These are phyloP conservation scores for Flammula alnicola DNA, from an alignment of 1,284 basidiomycete species.

Conservation along the genomic window DNA sequence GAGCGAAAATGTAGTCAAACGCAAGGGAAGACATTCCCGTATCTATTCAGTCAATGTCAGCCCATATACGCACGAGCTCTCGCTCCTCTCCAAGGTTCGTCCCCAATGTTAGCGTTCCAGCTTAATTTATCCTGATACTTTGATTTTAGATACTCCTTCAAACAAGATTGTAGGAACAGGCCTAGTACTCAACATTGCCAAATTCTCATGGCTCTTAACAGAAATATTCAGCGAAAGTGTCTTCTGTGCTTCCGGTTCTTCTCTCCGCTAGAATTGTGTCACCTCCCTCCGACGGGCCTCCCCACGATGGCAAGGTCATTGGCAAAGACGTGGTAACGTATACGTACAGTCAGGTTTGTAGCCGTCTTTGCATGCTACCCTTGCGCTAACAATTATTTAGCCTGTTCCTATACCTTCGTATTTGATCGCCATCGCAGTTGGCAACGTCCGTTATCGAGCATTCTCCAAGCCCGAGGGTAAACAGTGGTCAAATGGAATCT, in stretches of 20 bases:
- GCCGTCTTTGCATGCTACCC: neutral
- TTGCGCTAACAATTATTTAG: constrained; percentile 41
- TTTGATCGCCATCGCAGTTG: constrained; percentile 85
- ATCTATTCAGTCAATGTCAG: constrained; percentile 94
- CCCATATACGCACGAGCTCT: constrained; percentile 88
- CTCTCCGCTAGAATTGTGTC: constrained; percentile 84
- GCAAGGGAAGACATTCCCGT: constrained; percentile 84
- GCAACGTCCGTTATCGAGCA: constrained; percentile 77
- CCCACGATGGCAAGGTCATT: constrained; percentile 69
- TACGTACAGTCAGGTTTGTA: constrained; percentile 66
- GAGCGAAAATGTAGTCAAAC: constrained; percentile 73
- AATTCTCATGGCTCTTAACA: constrained; percentile 30
- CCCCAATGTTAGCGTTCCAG: constrained; percentile 1
- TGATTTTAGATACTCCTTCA: constrained; percentile 63
- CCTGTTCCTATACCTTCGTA: constrained; percentile 87
- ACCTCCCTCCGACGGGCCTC: constrained; percentile 68
- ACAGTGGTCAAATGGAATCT: constrained; percentile 82
- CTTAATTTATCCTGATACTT: constrained; percentile 8
- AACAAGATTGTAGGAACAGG: constrained; percentile 67
- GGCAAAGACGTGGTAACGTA: constrained; percentile 74
- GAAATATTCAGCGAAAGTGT: constrained; percentile 80
- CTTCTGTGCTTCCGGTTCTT: constrained; percentile 80
- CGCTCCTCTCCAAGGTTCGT: constrained; percentile 77
- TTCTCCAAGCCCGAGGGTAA: constrained; percentile 68
- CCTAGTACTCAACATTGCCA: neutral